Base-by-base conservation (phyloP, 192 early-diverging fungal species). In the Coemansia javaensis region DNA sequence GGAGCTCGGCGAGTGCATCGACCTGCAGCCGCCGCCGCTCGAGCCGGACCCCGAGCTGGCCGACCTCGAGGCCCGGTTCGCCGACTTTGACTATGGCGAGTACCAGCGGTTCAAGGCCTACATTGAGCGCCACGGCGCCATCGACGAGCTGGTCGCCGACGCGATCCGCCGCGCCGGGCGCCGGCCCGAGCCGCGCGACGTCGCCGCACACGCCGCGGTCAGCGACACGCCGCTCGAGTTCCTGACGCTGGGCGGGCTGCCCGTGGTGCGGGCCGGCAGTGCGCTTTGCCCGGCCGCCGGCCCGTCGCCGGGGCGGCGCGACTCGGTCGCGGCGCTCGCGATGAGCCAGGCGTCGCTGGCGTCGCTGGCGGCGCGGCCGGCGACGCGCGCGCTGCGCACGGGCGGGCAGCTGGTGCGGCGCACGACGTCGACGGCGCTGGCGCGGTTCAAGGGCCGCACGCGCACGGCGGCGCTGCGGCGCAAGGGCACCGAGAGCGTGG, bases 1-100 rank as follows among this genome's bases (percentile, higher is more conserved):
- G 50, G 92, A 93, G 43, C 14, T 20, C 4, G 25, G 34, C 38
- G 37, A 38, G 3, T 33, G 49, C 28, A 69, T 93, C 4, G 53
- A 94, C 27, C 70, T 93, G 21, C 91, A 91, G 49, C 91, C 92
- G 50, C 89, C 88, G 32, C 89, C 85, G 1, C 69, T 95, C 3
- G 48, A 15, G 17, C 40, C 40, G 2, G 11, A 3, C 0, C 21
- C 24, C 7, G 40, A 25, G 14, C 23, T 25, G 5, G 40, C 27
- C n/a, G 40, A 27, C 15, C 80, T 91, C 22, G 86, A 90, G 53
- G 79, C 77, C 11, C 74, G 80, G 50, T 94, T 90, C 50, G 73
- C 77, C 31, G 47, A 78, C 13, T 94, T 86, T 58, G 85, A 90
- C 57, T 88, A 83, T 47, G 69, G 75, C 16, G 82, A 91, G 35